A percentile compares a stretch with the other conserved stretches of the same genome.
Evolutionary conservation across 2,329 filamentous ascomycete species (phyloP).

Genomic region (Dryadomyces quercivorus): DNA sequence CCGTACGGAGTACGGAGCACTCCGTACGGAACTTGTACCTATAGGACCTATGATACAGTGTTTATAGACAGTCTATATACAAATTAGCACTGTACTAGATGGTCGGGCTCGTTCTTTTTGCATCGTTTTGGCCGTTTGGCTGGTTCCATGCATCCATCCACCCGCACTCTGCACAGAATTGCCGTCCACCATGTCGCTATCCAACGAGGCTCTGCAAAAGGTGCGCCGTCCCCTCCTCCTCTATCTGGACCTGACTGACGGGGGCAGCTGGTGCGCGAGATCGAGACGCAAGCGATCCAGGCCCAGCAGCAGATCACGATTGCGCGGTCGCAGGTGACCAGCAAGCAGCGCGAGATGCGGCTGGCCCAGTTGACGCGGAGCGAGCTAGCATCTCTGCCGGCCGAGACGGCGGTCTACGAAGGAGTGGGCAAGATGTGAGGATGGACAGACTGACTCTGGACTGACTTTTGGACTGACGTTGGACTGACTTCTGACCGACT

Average conservation of each 20-base stretch:
- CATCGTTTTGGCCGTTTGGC: too few relatives aligned
- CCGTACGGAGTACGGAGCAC: too few relatives aligned
- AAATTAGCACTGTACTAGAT: neutral
- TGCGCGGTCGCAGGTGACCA: constrained; percentile 69
- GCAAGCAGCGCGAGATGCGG: constrained; percentile 80
- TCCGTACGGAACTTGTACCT: too few relatives aligned
- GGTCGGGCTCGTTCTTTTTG: neutral
- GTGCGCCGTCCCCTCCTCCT: constrained; percentile 31
- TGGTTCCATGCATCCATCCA: neutral
- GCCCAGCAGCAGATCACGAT: constrained; percentile 88
- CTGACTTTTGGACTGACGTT: too few relatives aligned
- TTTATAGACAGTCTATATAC: neutral
- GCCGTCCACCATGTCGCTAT: constrained; percentile 61
- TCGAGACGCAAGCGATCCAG: constrained; percentile 76
- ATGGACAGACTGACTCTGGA: neutral
- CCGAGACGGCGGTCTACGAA: constrained; percentile 75
- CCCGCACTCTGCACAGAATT: neutral
- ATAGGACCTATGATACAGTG: neutral
- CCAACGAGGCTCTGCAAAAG: constrained; percentile 90
- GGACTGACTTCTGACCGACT: constrained; percentile 16
- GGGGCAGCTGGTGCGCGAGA: constrained; percentile 73
- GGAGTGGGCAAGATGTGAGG: constrained; percentile 89
- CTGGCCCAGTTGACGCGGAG: constrained; percentile 77
- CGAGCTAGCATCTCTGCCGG: constrained; percentile 66
- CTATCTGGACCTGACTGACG: constrained; percentile 1